A percentile compares a stretch with the other conserved stretches of the same genome.
phyloP scores from a whole-genome alignment of 495 filamentous ascomycete species.

The Friedmanniomyces simplex region DNA sequence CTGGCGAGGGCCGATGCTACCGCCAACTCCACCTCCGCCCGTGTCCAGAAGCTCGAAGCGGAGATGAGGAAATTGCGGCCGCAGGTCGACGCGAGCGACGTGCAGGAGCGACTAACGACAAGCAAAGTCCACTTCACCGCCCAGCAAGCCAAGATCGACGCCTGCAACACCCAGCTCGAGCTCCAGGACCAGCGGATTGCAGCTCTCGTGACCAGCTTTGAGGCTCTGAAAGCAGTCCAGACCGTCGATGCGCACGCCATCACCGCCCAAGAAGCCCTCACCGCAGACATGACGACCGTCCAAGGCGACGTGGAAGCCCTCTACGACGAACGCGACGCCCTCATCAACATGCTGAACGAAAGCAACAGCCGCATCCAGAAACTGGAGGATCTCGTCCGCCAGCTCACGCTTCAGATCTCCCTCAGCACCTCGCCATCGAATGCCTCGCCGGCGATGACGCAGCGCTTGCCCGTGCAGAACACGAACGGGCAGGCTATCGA shows the following conservation, averaged over 20 bases:
- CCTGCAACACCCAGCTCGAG: neutral
- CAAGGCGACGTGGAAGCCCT: neutral
- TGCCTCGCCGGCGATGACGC: neutral
- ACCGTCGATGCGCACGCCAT: neutral
- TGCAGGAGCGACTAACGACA: slow-evolving; percentile 3
- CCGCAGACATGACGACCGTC: neutral
- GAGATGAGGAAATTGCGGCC: neutral
- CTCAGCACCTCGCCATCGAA: neutral
- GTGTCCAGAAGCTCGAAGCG: neutral
- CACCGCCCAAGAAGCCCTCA: neutral
- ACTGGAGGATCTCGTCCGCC: slow-evolving; percentile 8
- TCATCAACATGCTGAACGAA: neutral
- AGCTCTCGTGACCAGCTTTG: neutral
- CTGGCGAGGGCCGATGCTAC: neutral
- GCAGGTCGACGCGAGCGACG: neutral
- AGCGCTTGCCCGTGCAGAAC: slow-evolving; percentile 3
- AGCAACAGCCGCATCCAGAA: neutral
- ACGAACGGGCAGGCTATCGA: neutral
- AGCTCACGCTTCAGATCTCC: neutral
- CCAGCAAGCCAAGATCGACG: slow-evolving; percentile 4
- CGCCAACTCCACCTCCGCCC: neutral
- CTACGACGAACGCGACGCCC: slow-evolving; percentile 5
- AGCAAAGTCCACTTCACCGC: neutral
- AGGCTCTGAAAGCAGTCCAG: neutral
- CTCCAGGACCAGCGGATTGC: neutral